Evolutionary conservation across 441 rosid species (phyloP), one percentile per base, ranked within the genome.

Genomic region (Syzygium syzygioides): DNA sequence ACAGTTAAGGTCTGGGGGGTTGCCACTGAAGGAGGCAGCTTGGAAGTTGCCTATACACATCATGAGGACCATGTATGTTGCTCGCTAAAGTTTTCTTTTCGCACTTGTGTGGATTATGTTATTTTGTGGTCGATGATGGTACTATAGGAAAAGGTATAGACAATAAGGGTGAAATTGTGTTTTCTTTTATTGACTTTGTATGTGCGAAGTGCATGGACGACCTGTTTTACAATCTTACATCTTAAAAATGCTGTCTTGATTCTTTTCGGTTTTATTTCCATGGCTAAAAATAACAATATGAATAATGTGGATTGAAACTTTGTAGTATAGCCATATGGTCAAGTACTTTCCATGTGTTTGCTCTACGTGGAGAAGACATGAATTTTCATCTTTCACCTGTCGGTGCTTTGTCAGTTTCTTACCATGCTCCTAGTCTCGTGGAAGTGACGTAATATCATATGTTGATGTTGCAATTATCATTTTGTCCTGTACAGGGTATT

Each of bases 61-160:
- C 45, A 41, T 41, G 45, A 86, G 66, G 89, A 91, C 30, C 90
- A 91, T 64, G 92, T 89, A 89, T 86, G 92, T 85, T 54, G 54
- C 57, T 34, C 6, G 13, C 71, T 59, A 7, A 19, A 25, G 17
- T 28, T 86, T 41, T 18, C 1, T 26, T 0, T 1, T 1, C 62
- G 37, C 30, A 64, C 15, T 28, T 17, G 9, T 14, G 52, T 79
- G 60, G 23, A 80, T 50, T 12, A 79, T 45, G 86, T 11, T 88
- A 28, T 32, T 56, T 30, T 48, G 84, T 85, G 64, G 30, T 41
- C 37, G n/a, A 2, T 59, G 18, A 53, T 55, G 64, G 64, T 59
- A 59, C 52, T 25, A 0, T 64, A 84, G 15, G 18, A 60, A 28
- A 6, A 60, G 9, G 25, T 57, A 1, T 37, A 55, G 25, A 26